These are phyloP conservation scores for Penicillium pancosmium DNA, from an alignment of 495 filamentous ascomycete species.

Conservation along the genomic window DNA sequence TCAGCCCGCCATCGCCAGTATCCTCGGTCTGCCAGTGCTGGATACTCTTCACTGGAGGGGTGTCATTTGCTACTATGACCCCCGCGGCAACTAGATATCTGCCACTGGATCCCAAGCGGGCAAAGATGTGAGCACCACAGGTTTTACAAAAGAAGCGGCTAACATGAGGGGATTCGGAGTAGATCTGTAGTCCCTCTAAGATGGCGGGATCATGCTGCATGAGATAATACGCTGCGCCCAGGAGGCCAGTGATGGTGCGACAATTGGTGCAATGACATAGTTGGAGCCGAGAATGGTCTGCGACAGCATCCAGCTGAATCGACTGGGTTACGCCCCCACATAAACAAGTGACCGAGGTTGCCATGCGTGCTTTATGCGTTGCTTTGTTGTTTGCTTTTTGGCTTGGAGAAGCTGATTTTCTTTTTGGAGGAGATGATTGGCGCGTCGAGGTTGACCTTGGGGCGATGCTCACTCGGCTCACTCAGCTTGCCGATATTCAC, in stretches of 20 bases:
- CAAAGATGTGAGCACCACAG: slow-evolving; percentile 68
- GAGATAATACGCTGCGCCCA: slow-evolving; percentile 56
- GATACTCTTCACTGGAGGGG: slow-evolving; percentile 39
- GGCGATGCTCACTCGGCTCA: too few relatives aligned
- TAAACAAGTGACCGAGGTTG: slow-evolving; percentile 53
- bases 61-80: slow-evolving; percentile 33
- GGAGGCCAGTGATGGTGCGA: slow-evolving; percentile 59
- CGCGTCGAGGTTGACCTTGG: neutral
- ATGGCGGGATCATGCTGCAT: slow-evolving; percentile 37
- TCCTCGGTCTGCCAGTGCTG: slow-evolving; percentile 52
- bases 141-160: slow-evolving; percentile 68
- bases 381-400: neutral
- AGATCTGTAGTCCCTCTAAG: slow-evolving; percentile 46
- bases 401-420: slow-evolving; percentile 1
- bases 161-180: slow-evolving; percentile 38
- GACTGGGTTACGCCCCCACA: slow-evolving; percentile 53
- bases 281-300: slow-evolving; percentile 34
- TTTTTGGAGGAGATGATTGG: neutral
- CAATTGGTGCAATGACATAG: slow-evolving; percentile 70
- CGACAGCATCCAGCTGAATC: slow-evolving; percentile 37
- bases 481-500: too few relatives aligned
- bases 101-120: slow-evolving; percentile 29
- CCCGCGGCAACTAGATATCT: slow-evolving; percentile 49
- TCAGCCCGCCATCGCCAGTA: slow-evolving; percentile 61
- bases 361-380: slow-evolving; percentile 11